Base-by-base conservation (phyloP, 2,329 filamentous ascomycete species). In the Colletotrichum graminicola region DNA sequence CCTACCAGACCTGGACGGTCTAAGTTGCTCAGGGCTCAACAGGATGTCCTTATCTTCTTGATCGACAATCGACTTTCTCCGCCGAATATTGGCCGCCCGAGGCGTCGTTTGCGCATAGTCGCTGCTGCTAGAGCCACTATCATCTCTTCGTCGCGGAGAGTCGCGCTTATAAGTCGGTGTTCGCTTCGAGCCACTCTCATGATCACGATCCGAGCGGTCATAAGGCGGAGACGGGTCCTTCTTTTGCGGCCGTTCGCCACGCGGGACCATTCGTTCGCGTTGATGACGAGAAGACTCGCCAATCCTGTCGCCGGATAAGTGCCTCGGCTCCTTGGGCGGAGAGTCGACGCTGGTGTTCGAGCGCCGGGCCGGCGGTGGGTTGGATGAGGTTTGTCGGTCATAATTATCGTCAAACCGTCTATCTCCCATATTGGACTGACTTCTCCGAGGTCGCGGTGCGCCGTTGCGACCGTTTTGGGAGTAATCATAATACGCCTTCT, bases 401-500 rank as follows among this genome's bases (percentile, higher is more conserved):
- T 77, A 67, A n/a, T 62, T 76, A 10, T 74, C 74, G 14, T 73
- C 72, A n/a, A 77, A 74, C 10, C 76, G 73, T 34, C 66, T 78
- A 56, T 74, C 76, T 55, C 69, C 77, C 49, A 77, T 77, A 59
- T 73, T 79, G 67, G 75, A 75, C 49, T 76, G 79, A 64, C 73
- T 79, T 73, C 76, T 80, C 43, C 78, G 80, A 34, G 76, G 74
- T 60, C 76, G 74, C 47, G 79, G 75, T 74, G 71, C 78, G 69
- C 74, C 76, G 67, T 75, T 75, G 74, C 67, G 71, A n/a, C 65
- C 47, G 36, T 43, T 49, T 21, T 67, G 61, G 18, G 71, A 73
- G 59, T 75, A 76, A 39, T 81, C 77, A 70, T 82, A 80, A 62
- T 86, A 85, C 0, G 78, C 75, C 63, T 83, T 82, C 49, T 87